Percentiles rank a stretch among this genome's conserved stretches.
Evolutionary conservation across 176 grass and related monocot species (phyloP).

Genomic region (Triticum timopheevii): DNA sequence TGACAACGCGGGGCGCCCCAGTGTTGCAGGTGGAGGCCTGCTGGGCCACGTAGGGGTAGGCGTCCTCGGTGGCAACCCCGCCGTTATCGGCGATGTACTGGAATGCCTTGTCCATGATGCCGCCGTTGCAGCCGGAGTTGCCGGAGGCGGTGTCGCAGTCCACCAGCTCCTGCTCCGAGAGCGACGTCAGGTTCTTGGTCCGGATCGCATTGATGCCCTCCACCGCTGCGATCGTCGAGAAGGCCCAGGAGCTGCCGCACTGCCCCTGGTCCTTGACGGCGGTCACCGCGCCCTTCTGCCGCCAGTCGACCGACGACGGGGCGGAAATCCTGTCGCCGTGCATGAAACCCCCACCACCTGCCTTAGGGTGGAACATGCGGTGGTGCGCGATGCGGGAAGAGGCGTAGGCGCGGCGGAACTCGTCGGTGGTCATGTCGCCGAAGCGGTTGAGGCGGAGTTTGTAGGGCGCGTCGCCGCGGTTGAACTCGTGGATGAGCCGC

Average conservation of each 20-base stretch:
- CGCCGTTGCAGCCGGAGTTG: conserved; percentile 40
- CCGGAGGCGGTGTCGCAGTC: neutral
- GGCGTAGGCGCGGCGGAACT: too few species aligned
- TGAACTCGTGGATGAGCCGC: too few species aligned
- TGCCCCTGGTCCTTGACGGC: conserved; percentile 70
- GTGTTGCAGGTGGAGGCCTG: too few species aligned
- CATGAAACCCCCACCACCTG: too few species aligned
- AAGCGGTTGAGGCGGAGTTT: too few species aligned
- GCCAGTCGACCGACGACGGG: conserved; percentile 42
- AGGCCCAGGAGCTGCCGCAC: conserved; percentile 79
- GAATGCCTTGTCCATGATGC: conserved; percentile 59
- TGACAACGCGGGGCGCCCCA: too few species aligned
- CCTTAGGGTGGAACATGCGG: too few species aligned
- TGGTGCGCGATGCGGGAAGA: too few species aligned
- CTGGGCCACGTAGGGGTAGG: conserved; percentile 36
- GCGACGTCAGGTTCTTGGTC: neutral
- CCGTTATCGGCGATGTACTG: conserved; percentile 47
- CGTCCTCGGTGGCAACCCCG: conserved; percentile 16
- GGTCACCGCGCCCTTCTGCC: conserved; percentile 54
- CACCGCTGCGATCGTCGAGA: conserved; percentile 19
- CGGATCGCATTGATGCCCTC: neutral
- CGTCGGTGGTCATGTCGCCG: too few species aligned
- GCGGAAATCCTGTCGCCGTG: too few species aligned
- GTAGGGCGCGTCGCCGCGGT: too few species aligned
- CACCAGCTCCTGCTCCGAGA: too few species aligned